Evolutionary conservation across 164 flowering plant genomes (phyloP).

Genomic region (Houttuynia cordata): DNA sequence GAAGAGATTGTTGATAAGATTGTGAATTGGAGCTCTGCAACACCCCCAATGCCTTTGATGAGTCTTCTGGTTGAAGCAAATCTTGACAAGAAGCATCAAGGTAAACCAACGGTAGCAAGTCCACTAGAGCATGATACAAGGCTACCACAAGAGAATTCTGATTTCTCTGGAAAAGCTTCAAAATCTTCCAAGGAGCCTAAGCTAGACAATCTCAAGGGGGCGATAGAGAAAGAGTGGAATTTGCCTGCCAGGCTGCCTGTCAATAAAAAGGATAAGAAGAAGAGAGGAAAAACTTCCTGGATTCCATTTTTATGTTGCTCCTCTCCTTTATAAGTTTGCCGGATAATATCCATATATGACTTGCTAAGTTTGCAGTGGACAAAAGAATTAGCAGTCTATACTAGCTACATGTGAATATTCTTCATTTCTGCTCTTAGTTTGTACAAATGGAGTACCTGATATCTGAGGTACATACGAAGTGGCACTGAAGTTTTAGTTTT

Average conservation of each 20-base stretch:
- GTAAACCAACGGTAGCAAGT: constrained; percentile 13
- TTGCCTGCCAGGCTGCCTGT: constrained; percentile 56
- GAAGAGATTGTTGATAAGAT: constrained; percentile 65
- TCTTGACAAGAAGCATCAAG: constrained; percentile 16
- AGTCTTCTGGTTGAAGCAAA: constrained; percentile 49
- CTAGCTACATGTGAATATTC: too few species aligned
- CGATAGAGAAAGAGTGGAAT: constrained; percentile 39
- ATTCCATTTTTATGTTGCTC: constrained; percentile 76
- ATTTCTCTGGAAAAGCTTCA: constrained; percentile 6
- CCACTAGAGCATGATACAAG: constrained; percentile 10
- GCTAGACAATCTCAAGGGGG: constrained; percentile 9
- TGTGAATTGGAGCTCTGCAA: constrained; percentile 49
- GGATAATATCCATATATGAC: too few species aligned
- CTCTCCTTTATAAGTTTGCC: constrained; percentile 11
- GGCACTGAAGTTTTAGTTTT: too few species aligned
- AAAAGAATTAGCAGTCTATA: too few species aligned
- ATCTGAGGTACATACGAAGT: too few species aligned
- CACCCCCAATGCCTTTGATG: constrained; percentile 48
- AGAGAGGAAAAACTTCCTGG: constrained; percentile 51
- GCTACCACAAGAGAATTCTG: constrained; percentile 12
- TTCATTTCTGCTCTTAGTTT: too few species aligned
- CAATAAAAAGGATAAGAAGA: constrained; percentile 49
- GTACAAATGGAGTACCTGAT: too few species aligned
- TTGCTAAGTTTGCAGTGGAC: too few species aligned
- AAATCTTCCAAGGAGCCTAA: constrained; percentile 10